phyloP scores from a whole-genome alignment of 2,329 filamentous ascomycete species.

The Penicillium sp. region DNA sequence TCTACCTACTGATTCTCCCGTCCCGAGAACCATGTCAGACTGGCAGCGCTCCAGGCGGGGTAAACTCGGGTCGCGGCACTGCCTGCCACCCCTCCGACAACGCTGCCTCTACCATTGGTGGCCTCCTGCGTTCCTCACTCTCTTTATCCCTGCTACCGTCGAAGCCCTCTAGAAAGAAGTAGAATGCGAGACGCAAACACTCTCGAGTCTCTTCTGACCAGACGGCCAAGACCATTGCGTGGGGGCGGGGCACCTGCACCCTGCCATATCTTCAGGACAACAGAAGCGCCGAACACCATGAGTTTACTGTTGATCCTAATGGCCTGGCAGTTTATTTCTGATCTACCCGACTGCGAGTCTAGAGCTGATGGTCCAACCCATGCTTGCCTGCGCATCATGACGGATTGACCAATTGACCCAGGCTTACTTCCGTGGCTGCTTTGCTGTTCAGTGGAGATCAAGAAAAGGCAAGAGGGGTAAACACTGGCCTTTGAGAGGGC shows the following conservation, averaged over 20 bases:
- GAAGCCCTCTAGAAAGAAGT: conserved; percentile 2
- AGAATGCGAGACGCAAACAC: neutral
- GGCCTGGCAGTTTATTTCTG: neutral
- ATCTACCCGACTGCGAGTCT: neutral
- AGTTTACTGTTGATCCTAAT: neutral
- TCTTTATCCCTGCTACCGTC: conserved; percentile 13
- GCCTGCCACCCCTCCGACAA: conserved; percentile 5
- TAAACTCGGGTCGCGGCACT: conserved; percentile 17
- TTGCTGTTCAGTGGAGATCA: conserved; percentile 7
- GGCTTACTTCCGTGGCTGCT: conserved; percentile 3
- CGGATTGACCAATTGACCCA: neutral
- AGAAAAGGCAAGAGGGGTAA: conserved; percentile 2
- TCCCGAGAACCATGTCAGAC: neutral
- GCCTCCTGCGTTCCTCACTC: neutral
- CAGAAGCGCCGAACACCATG: too few relatives aligned
- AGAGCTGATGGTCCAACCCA: conserved; percentile 3
- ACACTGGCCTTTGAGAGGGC: neutral
- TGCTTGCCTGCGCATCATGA: conserved; percentile 1
- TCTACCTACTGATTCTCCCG: neutral
- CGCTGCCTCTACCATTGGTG: conserved; percentile 8
- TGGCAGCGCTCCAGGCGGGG: conserved; percentile 8
- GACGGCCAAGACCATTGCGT: neutral
- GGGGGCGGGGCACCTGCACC: conserved; percentile 7
- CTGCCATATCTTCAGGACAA: neutral
- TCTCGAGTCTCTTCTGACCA: neutral